These are phyloP conservation scores for Chlorella sp. DNA, from an alignment of 139 green algal species.

Conservation along the genomic window DNA sequence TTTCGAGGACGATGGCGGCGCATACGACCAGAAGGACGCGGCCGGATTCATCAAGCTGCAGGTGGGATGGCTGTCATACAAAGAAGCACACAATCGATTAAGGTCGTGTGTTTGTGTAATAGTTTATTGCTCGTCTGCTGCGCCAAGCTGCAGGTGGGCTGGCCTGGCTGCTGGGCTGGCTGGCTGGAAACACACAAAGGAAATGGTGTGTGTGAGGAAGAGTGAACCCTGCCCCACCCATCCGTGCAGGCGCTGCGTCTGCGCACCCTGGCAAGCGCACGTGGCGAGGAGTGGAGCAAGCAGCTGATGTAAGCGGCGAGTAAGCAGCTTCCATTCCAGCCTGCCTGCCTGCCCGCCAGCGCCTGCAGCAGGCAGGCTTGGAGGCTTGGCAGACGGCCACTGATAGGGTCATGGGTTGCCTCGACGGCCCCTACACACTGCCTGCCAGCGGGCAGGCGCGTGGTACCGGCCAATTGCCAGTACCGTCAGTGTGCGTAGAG, in stretches of 20 bases:
- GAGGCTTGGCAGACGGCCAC: too few relatives aligned
- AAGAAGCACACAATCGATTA: too few relatives aligned
- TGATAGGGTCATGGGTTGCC: too few relatives aligned
- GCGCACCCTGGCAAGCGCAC: conserved; percentile 72
- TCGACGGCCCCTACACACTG: too few relatives aligned
- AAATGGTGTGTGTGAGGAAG: background rate
- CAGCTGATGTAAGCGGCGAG: background rate
- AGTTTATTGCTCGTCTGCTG: background rate
- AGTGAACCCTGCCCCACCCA: background rate
- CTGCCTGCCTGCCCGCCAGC: too few relatives aligned
- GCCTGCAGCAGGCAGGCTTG: too few relatives aligned
- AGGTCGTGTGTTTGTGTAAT: background rate
- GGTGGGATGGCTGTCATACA: background rate
- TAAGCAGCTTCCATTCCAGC: background rate
- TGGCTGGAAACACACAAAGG: background rate
- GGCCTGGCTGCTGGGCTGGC: too few relatives aligned
- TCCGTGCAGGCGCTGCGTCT: conserved; percentile 83
- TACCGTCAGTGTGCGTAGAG: too few relatives aligned
- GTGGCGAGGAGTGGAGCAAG: conserved; percentile 30
- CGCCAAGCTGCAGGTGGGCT: background rate
- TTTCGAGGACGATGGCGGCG: conserved; percentile 95
- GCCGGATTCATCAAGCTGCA: conserved; percentile 93
- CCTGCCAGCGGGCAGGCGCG: too few relatives aligned
- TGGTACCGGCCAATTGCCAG: too few relatives aligned
- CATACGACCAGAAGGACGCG: conserved; percentile 94